A percentile compares a stretch with the other conserved stretches of the same genome.
phyloP scores from a whole-genome alignment of 2,329 filamentous ascomycete genomes.

The Waltergamsia citrina region DNA sequence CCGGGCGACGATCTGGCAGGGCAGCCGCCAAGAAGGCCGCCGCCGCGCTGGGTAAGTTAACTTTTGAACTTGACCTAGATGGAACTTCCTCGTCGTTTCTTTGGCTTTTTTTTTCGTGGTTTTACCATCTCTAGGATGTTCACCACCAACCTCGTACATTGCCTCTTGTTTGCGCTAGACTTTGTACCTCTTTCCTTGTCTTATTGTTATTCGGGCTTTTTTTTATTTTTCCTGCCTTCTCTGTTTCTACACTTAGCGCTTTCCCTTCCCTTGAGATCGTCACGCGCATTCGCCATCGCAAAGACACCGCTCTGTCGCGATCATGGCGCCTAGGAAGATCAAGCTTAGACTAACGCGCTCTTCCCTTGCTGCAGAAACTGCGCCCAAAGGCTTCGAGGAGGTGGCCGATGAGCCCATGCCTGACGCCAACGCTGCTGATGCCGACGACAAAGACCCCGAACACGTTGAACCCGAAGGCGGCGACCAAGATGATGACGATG shows the following conservation, averaged over 20 bases:
- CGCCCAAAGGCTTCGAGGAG: conserved; percentile 29
- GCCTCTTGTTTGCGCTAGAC: too few species aligned
- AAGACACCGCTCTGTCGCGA: too few species aligned
- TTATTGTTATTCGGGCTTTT: too few species aligned
- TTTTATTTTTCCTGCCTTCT: too few species aligned
- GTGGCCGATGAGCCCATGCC: conserved; percentile 28
- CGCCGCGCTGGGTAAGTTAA: conserved; percentile 39
- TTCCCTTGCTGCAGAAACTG: conserved; percentile 25
- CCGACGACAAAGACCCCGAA: conserved; percentile 25
- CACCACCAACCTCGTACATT: too few species aligned
- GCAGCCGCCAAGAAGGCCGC: conserved; percentile 44
- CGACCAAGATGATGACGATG: conserved; percentile 35
- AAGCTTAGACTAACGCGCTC: conserved; percentile 22
- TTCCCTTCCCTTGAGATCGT: too few species aligned
- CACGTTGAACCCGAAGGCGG: conserved; percentile 18
- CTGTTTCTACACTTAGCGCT: too few species aligned
- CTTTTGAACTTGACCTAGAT: background rate
- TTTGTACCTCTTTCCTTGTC: too few species aligned
- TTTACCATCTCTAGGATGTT: too few species aligned
- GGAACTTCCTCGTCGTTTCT: background rate
- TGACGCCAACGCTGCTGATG: conserved; percentile 22
- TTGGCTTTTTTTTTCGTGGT: too few species aligned
- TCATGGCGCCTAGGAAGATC: too few species aligned
- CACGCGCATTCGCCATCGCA: too few species aligned
- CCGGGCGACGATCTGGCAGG: conserved; percentile 39